Conservation (phyloP, 345 rosid genomes). For the Eucalyptus pauciflora region DNA sequence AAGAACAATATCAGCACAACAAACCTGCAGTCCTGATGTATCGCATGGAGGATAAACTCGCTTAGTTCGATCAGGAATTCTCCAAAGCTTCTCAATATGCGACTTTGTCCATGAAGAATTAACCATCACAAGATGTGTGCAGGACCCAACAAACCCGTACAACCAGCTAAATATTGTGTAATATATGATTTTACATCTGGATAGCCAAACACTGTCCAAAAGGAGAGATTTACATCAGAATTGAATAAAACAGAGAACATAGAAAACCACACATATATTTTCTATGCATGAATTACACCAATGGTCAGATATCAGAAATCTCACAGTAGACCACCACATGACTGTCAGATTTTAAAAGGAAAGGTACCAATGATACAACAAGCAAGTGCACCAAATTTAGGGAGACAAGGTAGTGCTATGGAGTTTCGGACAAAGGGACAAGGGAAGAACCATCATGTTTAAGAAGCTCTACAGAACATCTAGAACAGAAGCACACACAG, state of each 20-base stretch:
- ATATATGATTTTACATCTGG: slow-evolving; percentile 60
- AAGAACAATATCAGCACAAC: background rate
- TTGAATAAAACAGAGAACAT: background rate
- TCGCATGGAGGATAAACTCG: slow-evolving; percentile 94
- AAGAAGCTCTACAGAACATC: background rate
- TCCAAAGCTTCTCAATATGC: slow-evolving; percentile 83
- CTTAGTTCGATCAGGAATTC: slow-evolving; percentile 48
- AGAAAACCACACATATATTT: background rate
- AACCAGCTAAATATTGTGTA: slow-evolving; percentile 68
- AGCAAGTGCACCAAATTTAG: background rate
- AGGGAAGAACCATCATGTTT: background rate
- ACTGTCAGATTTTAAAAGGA: background rate
- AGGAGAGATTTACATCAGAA: background rate
- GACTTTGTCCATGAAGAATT: slow-evolving; percentile 94
- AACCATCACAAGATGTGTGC: slow-evolving; percentile 81
- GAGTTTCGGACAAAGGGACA: background rate
- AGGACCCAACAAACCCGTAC: slow-evolving; percentile 85
- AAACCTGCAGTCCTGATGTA: slow-evolving; percentile 92
- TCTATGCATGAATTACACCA: background rate
- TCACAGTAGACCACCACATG: background rate
- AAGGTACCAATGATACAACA: background rate
- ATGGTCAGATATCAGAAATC: background rate
- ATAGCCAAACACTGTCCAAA: slow-evolving; percentile 65
- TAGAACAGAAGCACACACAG: background rate
- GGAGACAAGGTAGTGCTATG: background rate